Evolutionary conservation across 2,329 filamentous ascomycete species (phyloP), one percentile per base, ranked within the genome.

Genomic region (Lizonia empirigonia): DNA sequence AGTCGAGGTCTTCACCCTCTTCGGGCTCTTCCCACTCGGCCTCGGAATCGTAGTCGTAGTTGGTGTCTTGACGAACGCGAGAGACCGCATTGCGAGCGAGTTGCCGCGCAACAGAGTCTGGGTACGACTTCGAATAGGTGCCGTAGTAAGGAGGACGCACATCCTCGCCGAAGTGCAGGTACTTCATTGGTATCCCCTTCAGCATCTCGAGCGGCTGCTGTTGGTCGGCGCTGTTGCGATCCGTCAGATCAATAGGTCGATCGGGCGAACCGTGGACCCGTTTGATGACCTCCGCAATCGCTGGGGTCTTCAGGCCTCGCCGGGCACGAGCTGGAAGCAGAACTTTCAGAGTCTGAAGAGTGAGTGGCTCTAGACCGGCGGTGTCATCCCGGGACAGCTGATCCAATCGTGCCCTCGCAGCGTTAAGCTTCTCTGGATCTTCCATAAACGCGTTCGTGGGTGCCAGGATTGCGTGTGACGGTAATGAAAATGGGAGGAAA

Each of bases 1-100:
- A 84, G 39, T 82, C 76, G 2, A 88, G 72, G 50, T 89, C 85
- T 62, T 88, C 87, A 27, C 83, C 83, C 50, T 92, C 78, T 82
- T 91, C 76, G 26, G 88, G 86, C 66, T 91, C 87, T 65, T 87
- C 80, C 90, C 90, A 95, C 82, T 94, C 90, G 69, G 52, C 89
- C 70, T 95, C 90, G 3, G 89, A 93, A 65, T 94, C 90, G 67
- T 93, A 91, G 58, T 91, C 89, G 68, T 95, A 95, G 62, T 90
- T 80, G 4, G 89, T 80, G 5, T 86, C 82, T 2, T 72, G 80
- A 50, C 91, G 75, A n/a, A 78, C 74, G 54, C 78, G 80, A 71
- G 60, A 77, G 70, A 64, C 79, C 60, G 54, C 89, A 77, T 69
- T 84, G 75, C 64, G 83, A 23, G 81, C 80, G 1, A 78, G 65